phyloP scores from a whole-genome alignment of 2,329 filamentous ascomycete genomes.

The Chaetomium globosum region DNA sequence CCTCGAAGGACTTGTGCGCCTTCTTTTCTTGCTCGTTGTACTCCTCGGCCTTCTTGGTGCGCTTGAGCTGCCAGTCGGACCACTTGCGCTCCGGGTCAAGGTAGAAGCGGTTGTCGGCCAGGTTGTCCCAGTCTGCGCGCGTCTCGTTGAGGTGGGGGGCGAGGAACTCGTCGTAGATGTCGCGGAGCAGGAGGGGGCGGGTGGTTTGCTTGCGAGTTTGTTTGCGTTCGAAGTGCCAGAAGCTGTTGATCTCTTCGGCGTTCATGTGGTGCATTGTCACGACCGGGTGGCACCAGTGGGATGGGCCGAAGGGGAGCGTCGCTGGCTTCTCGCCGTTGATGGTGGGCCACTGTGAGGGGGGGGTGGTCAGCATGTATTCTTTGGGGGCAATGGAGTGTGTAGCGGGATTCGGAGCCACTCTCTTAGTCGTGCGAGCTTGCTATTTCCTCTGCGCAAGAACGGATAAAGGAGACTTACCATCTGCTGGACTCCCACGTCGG shows the following conservation, averaged over 20 bases:
- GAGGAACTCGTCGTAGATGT: conserved; percentile 54
- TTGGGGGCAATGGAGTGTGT: neutral
- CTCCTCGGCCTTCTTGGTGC: conserved; percentile 41
- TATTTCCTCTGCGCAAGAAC: too few species aligned
- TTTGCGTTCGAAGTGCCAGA: conserved; percentile 56
- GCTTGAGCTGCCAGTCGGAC: conserved; percentile 41
- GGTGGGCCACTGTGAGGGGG: conserved; percentile 50
- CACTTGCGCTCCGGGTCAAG: conserved; percentile 42
- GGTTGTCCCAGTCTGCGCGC: conserved; percentile 58
- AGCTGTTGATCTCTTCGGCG: conserved; percentile 52
- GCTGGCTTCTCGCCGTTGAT: conserved; percentile 59
- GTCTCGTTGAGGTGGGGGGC: conserved; percentile 44
- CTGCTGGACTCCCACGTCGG: conserved; percentile 47
- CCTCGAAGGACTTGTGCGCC: conserved; percentile 48
- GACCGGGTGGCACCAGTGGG: conserved; percentile 60
- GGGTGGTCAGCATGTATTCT: conserved; percentile 18
- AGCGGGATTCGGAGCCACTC: conserved; percentile 12
- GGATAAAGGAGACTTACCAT: conserved; percentile 43
- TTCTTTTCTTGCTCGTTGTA: conserved; percentile 45
- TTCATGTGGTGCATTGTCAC: conserved; percentile 60
- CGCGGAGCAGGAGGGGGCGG: conserved; percentile 48
- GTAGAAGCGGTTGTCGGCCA: conserved; percentile 51
- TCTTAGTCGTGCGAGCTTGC: too few species aligned
- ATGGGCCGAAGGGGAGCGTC: conserved; percentile 51
- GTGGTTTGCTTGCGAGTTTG: conserved; percentile 38